Evolutionary conservation across 2,329 filamentous ascomycete species (phyloP).

Genomic region (Achaetomium macrosporum): DNA sequence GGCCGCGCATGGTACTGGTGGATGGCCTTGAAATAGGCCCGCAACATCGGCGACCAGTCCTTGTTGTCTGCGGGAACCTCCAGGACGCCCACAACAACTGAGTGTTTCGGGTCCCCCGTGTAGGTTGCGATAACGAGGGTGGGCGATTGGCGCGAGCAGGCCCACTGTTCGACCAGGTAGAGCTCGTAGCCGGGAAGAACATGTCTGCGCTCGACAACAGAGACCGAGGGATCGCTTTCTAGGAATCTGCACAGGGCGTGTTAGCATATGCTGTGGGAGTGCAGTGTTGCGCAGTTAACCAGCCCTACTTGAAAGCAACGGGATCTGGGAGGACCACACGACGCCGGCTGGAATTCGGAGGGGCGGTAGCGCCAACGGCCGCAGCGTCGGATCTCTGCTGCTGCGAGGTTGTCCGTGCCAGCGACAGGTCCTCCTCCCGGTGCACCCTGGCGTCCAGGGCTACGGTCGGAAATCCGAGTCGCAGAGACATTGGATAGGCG

Average conservation of each 20-base stretch:
- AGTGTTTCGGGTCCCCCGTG: conserved; percentile 77
- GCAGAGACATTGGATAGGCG: conserved; percentile 33
- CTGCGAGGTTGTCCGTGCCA: conserved; percentile 28
- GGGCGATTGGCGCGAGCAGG: conserved; percentile 82
- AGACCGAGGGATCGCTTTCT: conserved; percentile 74
- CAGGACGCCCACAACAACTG: conserved; percentile 72
- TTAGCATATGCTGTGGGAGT: conserved; percentile 1
- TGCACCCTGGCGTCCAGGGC: conserved; percentile 30
- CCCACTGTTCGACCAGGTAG: conserved; percentile 97
- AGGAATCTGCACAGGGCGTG: conserved; percentile 53
- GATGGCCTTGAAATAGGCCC: conserved; percentile 80
- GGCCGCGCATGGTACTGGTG: conserved; percentile 78
- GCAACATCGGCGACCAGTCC: conserved; percentile 71
- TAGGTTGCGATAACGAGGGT: conserved; percentile 91
- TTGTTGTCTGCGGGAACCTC: conserved; percentile 74
- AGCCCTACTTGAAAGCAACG: conserved; percentile 48
- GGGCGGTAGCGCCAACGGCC: conserved; percentile 24
- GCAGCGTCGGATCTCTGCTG: conserved; percentile 24
- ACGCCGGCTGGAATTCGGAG: conserved; percentile 33
- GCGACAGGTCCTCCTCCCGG: conserved; percentile 35
- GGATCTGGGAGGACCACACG: conserved; percentile 54
- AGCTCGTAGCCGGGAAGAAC: conserved; percentile 79
- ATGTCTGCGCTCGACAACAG: conserved; percentile 65
- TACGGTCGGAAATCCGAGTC: conserved; percentile 31
- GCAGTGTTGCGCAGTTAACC: neutral